Percentiles rank a stretch among this genome's conserved stretches.
Conservation (phyloP, 768 basidiomycete genomes). For the Butyriboletus loyo region DNA sequence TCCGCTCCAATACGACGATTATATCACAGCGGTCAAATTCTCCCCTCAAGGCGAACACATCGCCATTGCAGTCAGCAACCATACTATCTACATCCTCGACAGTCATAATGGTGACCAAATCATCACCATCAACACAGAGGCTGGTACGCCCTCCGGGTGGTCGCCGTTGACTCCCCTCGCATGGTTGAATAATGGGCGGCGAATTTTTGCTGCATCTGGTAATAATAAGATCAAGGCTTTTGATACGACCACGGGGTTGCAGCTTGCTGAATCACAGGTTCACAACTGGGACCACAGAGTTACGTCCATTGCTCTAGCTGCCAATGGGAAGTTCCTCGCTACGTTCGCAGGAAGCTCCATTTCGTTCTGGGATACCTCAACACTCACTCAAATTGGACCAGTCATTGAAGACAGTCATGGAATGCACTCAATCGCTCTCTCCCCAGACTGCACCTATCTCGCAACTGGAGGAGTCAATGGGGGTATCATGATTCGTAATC, state of each 20-base stretch:
- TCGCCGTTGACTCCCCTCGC: background rate
- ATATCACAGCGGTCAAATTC: background rate
- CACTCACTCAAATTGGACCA: background rate
- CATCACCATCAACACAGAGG: background rate
- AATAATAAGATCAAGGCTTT: background rate
- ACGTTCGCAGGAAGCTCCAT: background rate
- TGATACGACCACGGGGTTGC: background rate
- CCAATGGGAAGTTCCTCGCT: background rate
- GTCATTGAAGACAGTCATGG: background rate
- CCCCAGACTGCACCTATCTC: background rate
- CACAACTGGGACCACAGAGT: background rate
- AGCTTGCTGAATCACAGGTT: background rate
- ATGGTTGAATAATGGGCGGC: background rate
- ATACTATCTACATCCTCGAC: background rate
- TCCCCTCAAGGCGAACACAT: background rate
- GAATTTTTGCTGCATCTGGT: background rate
- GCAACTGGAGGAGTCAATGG: background rate
- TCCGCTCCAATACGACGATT: background rate
- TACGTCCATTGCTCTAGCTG: background rate
- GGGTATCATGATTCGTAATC: background rate
- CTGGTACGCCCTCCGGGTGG: fast-evolving
- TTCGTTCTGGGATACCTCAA: background rate
- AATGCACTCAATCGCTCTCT: background rate
- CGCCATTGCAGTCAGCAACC: background rate
- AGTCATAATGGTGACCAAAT: background rate